Evolutionary conservation across 1,284 basidiomycete species (phyloP), one percentile per base, ranked within the genome.

Genomic region (Chondrostereum purpureum): DNA sequence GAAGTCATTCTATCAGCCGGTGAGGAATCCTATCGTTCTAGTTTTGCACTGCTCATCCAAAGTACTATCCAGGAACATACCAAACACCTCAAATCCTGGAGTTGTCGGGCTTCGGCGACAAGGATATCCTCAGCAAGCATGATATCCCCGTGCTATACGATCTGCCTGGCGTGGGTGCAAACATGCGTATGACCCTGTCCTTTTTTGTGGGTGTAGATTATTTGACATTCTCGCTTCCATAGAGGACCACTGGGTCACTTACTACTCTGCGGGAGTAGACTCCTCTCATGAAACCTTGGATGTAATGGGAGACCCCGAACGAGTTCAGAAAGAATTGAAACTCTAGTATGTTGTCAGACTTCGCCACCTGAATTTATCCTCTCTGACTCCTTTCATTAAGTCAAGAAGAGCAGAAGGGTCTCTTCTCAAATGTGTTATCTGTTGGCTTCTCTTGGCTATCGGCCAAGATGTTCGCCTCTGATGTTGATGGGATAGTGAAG

Each of bases 201-300:
- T 34, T 16, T 34, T 5, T n/a, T 34, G 2, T 34, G 5, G 33
- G 13, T n/a, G 33, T n/a, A 16, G 33, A 34, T 5, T 16, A 34
- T 34, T 34, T 34, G 13, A n/a, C 33, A 16, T 34, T n/a, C 33
- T 16, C 3, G 16, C 33, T 16, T n/a, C 16, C 35, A 27, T 23
- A 23, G 35, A 31, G 27, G 27, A 31, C n/a, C 27, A 31, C n/a
- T 31, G 27, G 27, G 27, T 31, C 8, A 31, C 27, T 31, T 31
- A 31, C 21, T 34, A 33, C 19, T 23, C 3, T 19, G 38, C 35
- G 23, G 20, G 21, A 19, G 21, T 36, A 19, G 43, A 36, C 21
- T 38, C 43, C 18, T 33, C 16, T 20, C 35, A 36, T 21, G 43
- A 37, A 21, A 44, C 37, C 24, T 21, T 31, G 8, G 27, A 31